Evolutionary conservation across 176 grass and related monocot genomes (phyloP), one percentile per base, ranked within the genome.

Genomic region (Triticum timopheevii): DNA sequence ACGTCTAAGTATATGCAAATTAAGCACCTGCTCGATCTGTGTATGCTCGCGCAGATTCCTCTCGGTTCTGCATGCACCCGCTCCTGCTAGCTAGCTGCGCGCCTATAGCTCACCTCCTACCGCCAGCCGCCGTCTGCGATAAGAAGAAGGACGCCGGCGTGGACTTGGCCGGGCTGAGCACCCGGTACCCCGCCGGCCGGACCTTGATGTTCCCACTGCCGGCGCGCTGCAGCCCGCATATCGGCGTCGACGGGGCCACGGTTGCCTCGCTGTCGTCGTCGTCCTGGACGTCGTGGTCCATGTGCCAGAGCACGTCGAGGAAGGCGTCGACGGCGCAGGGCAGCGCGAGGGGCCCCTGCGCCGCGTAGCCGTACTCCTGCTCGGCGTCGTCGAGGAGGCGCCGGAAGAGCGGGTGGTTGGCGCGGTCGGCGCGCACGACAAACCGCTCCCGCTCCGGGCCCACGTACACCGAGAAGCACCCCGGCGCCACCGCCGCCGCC

Each of bases 391-490:
- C 91, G 16, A 97, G 95, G 67, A 98, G 94, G 85, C 35, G 78
- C 11, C 69, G 86, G 86, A 95, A 93, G 24, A 97, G 76, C 38
- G 82, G 87, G 70, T 97, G 95, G 91, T 93, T 91, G 82, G 93
- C 49, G 79, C 82, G 87, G 61, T 90, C 71, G 49, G 84, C 84
- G 66, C 82, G 88, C 83, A 97, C 90, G 71, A 90, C 69, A 86
- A 94, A 94, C 0, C 94, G 88, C 65, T 97, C 90, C 80, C 90
- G 87, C 65, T 83, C 83, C 15, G 90, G 58, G 8, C 94, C 94
- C 7, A 97, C 94, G 73, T 92, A 94, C 82, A 97, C 86, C 20
- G 94, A 89, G 88, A 97, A 92, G 90, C 88, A 97, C 30, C 94
- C 95, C 30, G 83, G 61, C 52, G 90, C 89, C 15, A 88, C 56